These are phyloP conservation scores for Logfia minima DNA, from an alignment of 129 eudicot genomes.

Conservation along the genomic window DNA sequence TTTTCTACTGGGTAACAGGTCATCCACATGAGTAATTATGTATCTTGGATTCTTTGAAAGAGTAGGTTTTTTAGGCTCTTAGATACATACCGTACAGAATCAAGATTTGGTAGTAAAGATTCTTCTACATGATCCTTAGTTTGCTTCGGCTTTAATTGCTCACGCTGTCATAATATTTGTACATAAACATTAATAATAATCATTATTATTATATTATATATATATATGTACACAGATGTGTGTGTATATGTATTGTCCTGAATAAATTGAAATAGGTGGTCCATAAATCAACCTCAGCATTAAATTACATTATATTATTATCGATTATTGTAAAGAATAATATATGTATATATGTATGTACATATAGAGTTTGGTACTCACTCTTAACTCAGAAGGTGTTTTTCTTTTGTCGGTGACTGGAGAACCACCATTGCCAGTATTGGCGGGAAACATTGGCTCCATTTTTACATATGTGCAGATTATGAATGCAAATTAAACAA, in stretches of 20 bases:
- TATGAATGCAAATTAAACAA: neutral
- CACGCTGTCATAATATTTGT: slow-evolving; percentile 49
- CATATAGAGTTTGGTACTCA: slow-evolving; percentile 17
- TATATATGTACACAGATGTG: no score
- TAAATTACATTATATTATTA: neutral
- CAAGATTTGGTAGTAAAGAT: slow-evolving; percentile 33
- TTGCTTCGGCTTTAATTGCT: slow-evolving; percentile 57
- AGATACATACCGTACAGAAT: slow-evolving; percentile 34
- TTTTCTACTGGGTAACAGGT: slow-evolving; percentile 55
- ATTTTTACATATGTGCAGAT: slow-evolving; percentile 24
- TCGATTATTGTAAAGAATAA: neutral
- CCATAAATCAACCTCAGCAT: neutral
- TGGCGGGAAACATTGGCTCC: slow-evolving; percentile 48
- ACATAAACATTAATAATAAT: neutral
- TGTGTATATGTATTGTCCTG: no score
- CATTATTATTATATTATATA: no score
- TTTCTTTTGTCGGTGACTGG: slow-evolving; percentile 56
- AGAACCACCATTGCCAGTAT: slow-evolving; percentile 28
- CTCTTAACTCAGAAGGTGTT: slow-evolving; percentile 83
- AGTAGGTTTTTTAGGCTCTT: slow-evolving; percentile 42
- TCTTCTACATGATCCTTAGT: slow-evolving; percentile 36
- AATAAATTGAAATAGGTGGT: neutral
- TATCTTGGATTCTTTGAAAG: slow-evolving; percentile 57
- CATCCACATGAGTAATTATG: slow-evolving; percentile 51
- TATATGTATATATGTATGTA: no score